Evolutionary conservation across 352 stramenopile species (phyloP).

Genomic region (Phytophthora nicotianae): DNA sequence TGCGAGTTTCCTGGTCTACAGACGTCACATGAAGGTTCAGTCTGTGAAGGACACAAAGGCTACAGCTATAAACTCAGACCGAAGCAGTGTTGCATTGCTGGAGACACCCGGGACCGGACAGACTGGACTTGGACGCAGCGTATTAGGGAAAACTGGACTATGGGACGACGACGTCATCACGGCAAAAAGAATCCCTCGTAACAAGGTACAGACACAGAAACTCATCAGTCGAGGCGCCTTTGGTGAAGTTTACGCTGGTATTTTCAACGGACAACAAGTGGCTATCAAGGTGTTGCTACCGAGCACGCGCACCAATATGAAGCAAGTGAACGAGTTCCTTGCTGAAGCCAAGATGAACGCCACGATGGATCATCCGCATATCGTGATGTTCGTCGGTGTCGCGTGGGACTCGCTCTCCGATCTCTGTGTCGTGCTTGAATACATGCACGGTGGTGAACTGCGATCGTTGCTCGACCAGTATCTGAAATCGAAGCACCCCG

Average conservation of each 20-base stretch:
- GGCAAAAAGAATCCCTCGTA: constrained; percentile 38
- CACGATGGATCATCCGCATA: constrained; percentile 48
- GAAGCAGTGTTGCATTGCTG: constrained; percentile 22
- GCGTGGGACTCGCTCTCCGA: constrained; percentile 50
- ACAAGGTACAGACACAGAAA: constrained; percentile 39
- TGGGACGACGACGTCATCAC: constrained; percentile 42
- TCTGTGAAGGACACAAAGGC: constrained; percentile 19
- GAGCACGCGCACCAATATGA: constrained; percentile 15
- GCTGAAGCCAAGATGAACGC: constrained; percentile 57
- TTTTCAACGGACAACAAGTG: constrained; percentile 45
- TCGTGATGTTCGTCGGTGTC: constrained; percentile 60
- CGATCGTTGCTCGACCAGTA: constrained; percentile 33
- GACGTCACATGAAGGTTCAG: constrained; percentile 17
- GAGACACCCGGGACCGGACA: constrained; percentile 18
- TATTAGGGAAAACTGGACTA: constrained; percentile 24
- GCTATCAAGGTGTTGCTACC: constrained; percentile 51
- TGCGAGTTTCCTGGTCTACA: constrained; percentile 27
- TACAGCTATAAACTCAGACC: constrained; percentile 18
- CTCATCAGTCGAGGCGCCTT: constrained; percentile 48
- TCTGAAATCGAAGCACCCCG: constrained; percentile 17
- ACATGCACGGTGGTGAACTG: constrained; percentile 43
- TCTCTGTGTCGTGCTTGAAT: constrained; percentile 48
- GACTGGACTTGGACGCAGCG: constrained; percentile 1
- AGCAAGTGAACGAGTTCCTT: constrained; percentile 50
- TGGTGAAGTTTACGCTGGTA: constrained; percentile 43